These are phyloP conservation scores for Penicillium samsonianum DNA, from an alignment of 495 filamentous ascomycete genomes.

Conservation along the genomic window DNA sequence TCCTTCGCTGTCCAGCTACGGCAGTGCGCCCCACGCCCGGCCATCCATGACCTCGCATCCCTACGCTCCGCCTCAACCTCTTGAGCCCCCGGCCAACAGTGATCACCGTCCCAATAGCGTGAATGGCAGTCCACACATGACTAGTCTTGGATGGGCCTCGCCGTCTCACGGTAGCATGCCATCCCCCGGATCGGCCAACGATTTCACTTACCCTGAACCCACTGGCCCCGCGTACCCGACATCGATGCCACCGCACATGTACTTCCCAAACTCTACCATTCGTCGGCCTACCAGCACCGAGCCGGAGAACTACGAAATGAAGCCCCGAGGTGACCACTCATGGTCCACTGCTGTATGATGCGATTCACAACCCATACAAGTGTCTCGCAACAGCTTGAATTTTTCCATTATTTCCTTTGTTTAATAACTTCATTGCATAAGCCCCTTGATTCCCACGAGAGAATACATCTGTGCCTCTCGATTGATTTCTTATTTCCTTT, in stretches of 20 bases:
- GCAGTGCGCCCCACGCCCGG: conserved; percentile 56
- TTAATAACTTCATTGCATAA: conserved; percentile 24
- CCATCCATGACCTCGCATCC: conserved; percentile 81
- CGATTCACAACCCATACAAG: conserved; percentile 1
- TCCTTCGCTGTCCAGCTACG: conserved; percentile 59
- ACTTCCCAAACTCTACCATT: conserved; percentile 61
- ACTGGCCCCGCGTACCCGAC: conserved; percentile 54
- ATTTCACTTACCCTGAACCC: conserved; percentile 72
- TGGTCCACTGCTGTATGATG: conserved; percentile 48
- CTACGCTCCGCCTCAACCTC: conserved; percentile 79
- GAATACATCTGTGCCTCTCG: conserved; percentile 12
- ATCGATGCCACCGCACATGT: conserved; percentile 65
- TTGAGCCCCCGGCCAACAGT: conserved; percentile 83
- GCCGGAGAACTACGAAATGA: conserved; percentile 67
- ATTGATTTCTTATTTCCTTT: conserved; percentile 22
- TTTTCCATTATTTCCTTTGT: conserved; percentile 23
- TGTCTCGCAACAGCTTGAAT: conserved; percentile 15
- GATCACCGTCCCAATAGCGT: conserved; percentile 70
- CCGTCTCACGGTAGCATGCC: conserved; percentile 64
- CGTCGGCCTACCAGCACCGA: conserved; percentile 71
- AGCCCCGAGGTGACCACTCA: conserved; percentile 46
- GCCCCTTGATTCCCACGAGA: conserved; percentile 31
- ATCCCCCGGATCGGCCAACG: conserved; percentile 65
- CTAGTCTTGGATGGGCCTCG: conserved; percentile 71
- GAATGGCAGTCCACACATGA: conserved; percentile 71